Conservation (phyloP, 495 filamentous ascomycete genomes). For the Saxophila tyrrhenica region DNA sequence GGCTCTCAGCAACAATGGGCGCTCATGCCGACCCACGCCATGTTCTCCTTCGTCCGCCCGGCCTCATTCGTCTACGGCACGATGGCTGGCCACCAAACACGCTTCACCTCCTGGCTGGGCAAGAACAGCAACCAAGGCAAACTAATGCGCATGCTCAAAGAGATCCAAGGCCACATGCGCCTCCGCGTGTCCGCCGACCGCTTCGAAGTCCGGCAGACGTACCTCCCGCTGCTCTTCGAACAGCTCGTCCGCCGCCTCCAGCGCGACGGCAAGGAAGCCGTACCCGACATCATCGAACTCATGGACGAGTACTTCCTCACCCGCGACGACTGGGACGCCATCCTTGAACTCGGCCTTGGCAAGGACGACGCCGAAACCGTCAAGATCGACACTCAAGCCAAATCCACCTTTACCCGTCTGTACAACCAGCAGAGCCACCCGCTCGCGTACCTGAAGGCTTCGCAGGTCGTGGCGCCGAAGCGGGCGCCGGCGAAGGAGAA, state of each 20-base stretch:
- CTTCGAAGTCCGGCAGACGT: constrained; percentile 87
- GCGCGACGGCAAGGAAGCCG: constrained; percentile 30
- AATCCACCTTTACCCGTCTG: constrained; percentile 75
- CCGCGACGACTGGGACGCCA: constrained; percentile 82
- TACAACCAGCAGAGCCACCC: constrained; percentile 45
- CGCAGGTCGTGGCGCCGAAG: constrained; percentile 56
- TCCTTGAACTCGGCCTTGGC: constrained; percentile 84
- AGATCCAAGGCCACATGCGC: constrained; percentile 95
- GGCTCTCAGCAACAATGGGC: constrained; percentile 97
- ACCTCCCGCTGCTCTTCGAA: constrained; percentile 81
- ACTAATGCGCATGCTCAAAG: constrained; percentile 73
- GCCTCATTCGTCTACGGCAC: constrained; percentile 81
- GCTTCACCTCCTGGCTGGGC: constrained; percentile 84
- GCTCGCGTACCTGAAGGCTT: constrained; percentile 90
- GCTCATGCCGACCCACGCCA: constrained; percentile 93
- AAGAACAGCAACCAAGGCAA: constrained; percentile 87
- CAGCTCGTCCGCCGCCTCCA: constrained; percentile 51
- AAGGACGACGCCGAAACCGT: constrained; percentile 60
- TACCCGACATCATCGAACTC: constrained; percentile 51
- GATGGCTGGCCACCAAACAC: constrained; percentile 43
- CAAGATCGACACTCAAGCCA: constrained; percentile 73
- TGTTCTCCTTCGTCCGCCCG: constrained; percentile 88
- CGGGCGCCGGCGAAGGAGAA: constrained; percentile 58
- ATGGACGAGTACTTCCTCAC: constrained; percentile 99
- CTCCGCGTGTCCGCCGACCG: constrained; percentile 84